These are phyloP conservation scores for Alternaria ethzedia DNA, from an alignment of 2,329 filamentous ascomycete genomes.

Conservation along the genomic window DNA sequence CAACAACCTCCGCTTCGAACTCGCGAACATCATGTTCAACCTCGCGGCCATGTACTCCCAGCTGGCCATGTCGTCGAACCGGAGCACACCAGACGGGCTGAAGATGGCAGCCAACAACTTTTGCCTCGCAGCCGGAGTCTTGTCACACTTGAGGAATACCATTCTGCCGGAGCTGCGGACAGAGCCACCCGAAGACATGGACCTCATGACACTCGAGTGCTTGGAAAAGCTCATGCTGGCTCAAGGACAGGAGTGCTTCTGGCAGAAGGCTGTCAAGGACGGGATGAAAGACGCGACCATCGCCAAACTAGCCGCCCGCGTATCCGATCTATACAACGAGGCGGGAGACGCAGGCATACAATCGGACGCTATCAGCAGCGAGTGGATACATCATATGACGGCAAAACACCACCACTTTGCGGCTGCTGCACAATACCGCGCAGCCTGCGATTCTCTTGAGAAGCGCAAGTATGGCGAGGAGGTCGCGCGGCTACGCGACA, in stretches of 20 bases:
- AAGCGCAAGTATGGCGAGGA: slow-evolving; percentile 96
- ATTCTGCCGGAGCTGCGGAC: slow-evolving; percentile 83
- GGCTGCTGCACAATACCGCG: slow-evolving; percentile 90
- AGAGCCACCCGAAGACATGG: slow-evolving; percentile 93
- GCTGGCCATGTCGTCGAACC: slow-evolving; percentile 80
- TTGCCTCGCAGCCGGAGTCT: slow-evolving; percentile 82
- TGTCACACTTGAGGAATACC: slow-evolving; percentile 76
- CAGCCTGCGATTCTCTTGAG: slow-evolving; percentile 88
- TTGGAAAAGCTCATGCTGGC: slow-evolving; percentile 84
- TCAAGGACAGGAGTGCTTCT: slow-evolving; percentile 96
- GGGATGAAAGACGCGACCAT: slow-evolving; percentile 91
- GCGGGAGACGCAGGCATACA: slow-evolving; percentile 86
- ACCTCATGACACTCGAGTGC: slow-evolving; percentile 82
- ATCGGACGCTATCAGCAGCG: slow-evolving; percentile 86
- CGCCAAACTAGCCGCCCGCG: slow-evolving; percentile 85
- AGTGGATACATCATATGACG: slow-evolving; percentile 98
- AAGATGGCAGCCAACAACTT: slow-evolving; percentile 91
- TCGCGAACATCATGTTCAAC: slow-evolving; percentile 92
- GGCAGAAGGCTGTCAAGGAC: slow-evolving; percentile 96
- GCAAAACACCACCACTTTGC: slow-evolving; percentile 98
- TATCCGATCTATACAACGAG: slow-evolving; percentile 87
- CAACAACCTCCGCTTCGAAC: slow-evolving; percentile 78
- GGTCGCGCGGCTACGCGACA: slow-evolving; percentile 83
- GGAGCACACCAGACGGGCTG: slow-evolving; percentile 79
- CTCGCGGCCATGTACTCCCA: slow-evolving; percentile 93